phyloP scores from a whole-genome alignment of 2,329 filamentous ascomycete species.

The Tolypocladium ovalisporum region DNA sequence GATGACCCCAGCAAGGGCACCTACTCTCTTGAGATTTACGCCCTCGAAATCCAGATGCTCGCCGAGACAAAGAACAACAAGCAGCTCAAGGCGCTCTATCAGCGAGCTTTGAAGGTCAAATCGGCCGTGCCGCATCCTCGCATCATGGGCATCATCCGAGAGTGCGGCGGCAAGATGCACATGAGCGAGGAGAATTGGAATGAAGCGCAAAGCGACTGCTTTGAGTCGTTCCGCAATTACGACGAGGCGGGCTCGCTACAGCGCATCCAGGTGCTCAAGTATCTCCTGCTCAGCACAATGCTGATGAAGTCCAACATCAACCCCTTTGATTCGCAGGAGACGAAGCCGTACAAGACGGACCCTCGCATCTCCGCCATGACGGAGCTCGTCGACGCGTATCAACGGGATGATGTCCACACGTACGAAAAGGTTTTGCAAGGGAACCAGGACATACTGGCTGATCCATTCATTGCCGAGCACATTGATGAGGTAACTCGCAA shows the following conservation, averaged over 20 bases:
- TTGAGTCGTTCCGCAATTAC: constrained; percentile 97
- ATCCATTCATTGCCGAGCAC: constrained; percentile 96
- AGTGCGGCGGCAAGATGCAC: constrained; percentile 99
- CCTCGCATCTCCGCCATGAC: constrained; percentile 95
- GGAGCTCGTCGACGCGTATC: constrained; percentile 90
- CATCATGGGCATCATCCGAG: constrained; percentile 97
- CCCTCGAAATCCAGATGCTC: constrained; percentile 97
- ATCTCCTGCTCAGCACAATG: constrained; percentile 93
- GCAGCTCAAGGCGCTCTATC: constrained; percentile 84
- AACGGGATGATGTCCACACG: constrained; percentile 83
- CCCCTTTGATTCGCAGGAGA: constrained; percentile 96
- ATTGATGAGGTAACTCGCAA: constrained; percentile 98
- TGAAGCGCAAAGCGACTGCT: constrained; percentile 93
- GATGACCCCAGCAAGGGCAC: constrained; percentile 95
- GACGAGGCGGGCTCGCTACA: constrained; percentile 95
- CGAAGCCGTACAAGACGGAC: constrained; percentile 94
- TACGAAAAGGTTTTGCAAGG: constrained; percentile 82
- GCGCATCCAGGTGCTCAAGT: constrained; percentile 94
- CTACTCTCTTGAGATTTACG: constrained; percentile 90
- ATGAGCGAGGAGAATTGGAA: constrained; percentile 99
- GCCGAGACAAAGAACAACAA: constrained; percentile 96
- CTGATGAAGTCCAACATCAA: constrained; percentile 98
- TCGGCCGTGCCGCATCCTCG: constrained; percentile 98
- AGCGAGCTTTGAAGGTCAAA: constrained; percentile 79
- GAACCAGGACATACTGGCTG: constrained; percentile 80